Percentiles rank a stretch among this genome's conserved stretches.
Evolutionary conservation across 768 basidiomycete species (phyloP).

Genomic region (Clavulina sp.): DNA sequence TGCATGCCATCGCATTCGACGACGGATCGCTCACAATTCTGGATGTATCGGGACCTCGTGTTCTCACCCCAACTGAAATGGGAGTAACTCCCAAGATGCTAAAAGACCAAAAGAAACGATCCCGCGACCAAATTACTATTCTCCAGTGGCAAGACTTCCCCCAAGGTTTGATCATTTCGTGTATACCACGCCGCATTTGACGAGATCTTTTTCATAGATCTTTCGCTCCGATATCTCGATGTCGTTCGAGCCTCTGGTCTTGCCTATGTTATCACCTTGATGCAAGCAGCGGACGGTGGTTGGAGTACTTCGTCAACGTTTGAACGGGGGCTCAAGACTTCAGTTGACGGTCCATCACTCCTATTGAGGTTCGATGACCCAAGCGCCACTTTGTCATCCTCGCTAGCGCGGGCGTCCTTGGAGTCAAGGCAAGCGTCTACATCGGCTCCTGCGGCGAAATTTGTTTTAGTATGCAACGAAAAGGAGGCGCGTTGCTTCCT

Average conservation of each 20-base stretch:
- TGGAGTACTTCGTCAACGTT: too few species aligned
- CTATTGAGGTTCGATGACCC: conserved; percentile 32
- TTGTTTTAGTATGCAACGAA: conserved; percentile 36
- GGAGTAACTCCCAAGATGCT: conserved; percentile 23
- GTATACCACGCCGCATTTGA: conserved; percentile 24
- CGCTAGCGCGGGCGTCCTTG: conserved; percentile 16
- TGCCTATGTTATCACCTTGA: too few species aligned
- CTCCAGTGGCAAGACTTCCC: conserved; percentile 25
- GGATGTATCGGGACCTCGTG: conserved; percentile 56
- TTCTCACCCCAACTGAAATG: conserved; percentile 34
- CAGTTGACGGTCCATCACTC: too few species aligned
- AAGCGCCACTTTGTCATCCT: conserved; percentile 12
- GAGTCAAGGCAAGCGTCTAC: conserved; percentile 29
- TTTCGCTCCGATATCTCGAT: conserved; percentile 20
- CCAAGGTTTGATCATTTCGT: neutral
- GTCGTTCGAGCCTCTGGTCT: too few species aligned
- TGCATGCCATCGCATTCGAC: conserved; percentile 53
- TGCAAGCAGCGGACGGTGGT: too few species aligned
- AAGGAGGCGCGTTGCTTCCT: conserved; percentile 40
- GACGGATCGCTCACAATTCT: conserved; percentile 43
- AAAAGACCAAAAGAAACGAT: conserved; percentile 27
- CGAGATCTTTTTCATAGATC: neutral
- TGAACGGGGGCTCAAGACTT: too few species aligned
- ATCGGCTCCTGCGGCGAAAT: conserved; percentile 16
- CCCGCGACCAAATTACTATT: conserved; percentile 28